Evolutionary conservation across 306 rosid species (phyloP).

Genomic region (Rosa persica): DNA sequence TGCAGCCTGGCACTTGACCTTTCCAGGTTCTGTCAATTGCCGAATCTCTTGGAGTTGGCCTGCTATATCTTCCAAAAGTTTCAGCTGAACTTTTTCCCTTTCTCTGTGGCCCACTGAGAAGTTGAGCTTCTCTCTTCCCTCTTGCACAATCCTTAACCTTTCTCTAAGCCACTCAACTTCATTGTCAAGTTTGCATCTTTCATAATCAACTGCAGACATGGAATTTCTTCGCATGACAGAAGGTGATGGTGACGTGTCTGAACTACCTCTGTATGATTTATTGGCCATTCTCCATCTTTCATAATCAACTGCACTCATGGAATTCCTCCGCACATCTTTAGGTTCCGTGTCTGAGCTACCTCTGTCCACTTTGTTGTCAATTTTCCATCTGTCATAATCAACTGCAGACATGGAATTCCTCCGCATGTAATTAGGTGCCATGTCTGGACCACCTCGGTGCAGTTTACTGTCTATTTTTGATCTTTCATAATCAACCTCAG

Average conservation of each 20-base stretch:
- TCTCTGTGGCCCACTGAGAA: slow-evolving; percentile 34
- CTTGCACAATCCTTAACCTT: slow-evolving; percentile 42
- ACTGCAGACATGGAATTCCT: slow-evolving; percentile 51
- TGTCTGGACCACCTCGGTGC: neutral
- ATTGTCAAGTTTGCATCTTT: slow-evolving; percentile 45
- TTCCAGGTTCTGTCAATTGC: slow-evolving; percentile 35
- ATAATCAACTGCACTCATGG: slow-evolving; percentile 48
- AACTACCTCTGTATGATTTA: slow-evolving; percentile 22
- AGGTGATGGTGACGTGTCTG: neutral
- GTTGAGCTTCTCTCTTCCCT: slow-evolving; percentile 54
- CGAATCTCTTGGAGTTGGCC: slow-evolving; percentile 46
- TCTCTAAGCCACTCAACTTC: slow-evolving; percentile 57
- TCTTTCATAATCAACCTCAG: neutral
- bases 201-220: slow-evolving; percentile 49
- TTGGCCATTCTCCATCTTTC: slow-evolving; percentile 43
- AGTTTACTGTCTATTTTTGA: neutral
- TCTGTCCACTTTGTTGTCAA: slow-evolving; percentile 41
- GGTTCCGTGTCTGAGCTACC: neutral
- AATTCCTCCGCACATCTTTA: slow-evolving; percentile 40
- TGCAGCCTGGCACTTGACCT: slow-evolving; percentile 35
- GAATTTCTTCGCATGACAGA: slow-evolving; percentile 44
- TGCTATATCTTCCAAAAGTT: slow-evolving; percentile 42
- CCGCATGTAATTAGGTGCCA: slow-evolving; percentile 17
- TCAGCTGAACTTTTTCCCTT: slow-evolving; percentile 34
- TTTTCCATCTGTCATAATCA: slow-evolving; percentile 44